These are phyloP conservation scores for Poa pratensis DNA, from an alignment of 176 grass and related monocot genomes.

Conservation along the genomic window DNA sequence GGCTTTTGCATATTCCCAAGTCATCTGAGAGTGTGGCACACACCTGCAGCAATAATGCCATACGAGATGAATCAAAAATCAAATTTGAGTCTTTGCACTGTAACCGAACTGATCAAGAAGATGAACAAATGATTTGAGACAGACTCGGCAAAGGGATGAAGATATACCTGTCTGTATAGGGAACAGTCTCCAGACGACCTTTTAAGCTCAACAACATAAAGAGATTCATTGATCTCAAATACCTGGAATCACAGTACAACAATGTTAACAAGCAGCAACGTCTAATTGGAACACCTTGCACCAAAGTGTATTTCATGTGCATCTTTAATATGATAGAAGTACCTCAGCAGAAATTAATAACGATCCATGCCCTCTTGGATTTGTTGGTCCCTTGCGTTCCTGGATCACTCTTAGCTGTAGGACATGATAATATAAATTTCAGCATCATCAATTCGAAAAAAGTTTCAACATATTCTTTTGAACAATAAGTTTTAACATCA, in stretches of 20 bases:
- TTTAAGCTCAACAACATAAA: constrained; percentile 85
- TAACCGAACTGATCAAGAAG: not conserved
- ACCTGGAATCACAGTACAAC: constrained; percentile 56
- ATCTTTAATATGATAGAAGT: constrained; percentile 30
- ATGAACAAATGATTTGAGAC: constrained; percentile 20
- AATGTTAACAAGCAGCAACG: constrained; percentile 23
- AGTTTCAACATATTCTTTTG: not conserved
- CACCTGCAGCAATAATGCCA: constrained; percentile 56
- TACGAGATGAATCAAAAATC: constrained; percentile 4
- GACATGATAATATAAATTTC: constrained; percentile 21
- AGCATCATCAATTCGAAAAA: not conserved
- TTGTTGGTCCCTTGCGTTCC: constrained; percentile 55
- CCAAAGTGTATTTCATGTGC: not conserved
- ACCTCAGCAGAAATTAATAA: constrained; percentile 79
- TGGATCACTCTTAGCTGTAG: constrained; percentile 76
- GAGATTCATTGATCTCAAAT: constrained; percentile 75
- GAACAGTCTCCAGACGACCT: constrained; percentile 72
- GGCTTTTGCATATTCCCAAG: constrained; percentile 58
- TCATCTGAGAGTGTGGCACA: constrained; percentile 71
- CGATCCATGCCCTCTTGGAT: constrained; percentile 39
- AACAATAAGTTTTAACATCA: constrained; percentile 12
- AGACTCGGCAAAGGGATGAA: constrained; percentile 16
- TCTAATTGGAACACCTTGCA: constrained; percentile 25
- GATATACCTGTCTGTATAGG: constrained; percentile 73
- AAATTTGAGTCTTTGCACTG: not conserved